Evolutionary conservation across 2,329 filamentous ascomycete species (phyloP).

Genomic region (Myriosclerotinia curreyana): DNA sequence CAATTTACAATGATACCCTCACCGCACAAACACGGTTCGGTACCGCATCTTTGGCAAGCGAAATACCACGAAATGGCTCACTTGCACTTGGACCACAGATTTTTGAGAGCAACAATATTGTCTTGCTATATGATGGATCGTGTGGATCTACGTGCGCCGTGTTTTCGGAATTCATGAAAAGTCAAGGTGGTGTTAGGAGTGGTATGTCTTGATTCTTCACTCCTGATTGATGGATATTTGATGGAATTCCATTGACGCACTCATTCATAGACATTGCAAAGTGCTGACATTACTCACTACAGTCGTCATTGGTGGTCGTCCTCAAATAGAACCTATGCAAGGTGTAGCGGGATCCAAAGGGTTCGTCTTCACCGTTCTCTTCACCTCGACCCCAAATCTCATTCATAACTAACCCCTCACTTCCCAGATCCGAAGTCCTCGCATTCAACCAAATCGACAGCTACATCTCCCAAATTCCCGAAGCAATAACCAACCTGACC

Average conservation of each 20-base stretch:
- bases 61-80: constrained; percentile 28
- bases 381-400: constrained; percentile 23
- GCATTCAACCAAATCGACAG: neutral
- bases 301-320: constrained; percentile 57
- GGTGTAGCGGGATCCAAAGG: constrained; percentile 62
- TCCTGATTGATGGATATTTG: neutral
- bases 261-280: neutral
- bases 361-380: constrained; percentile 24
- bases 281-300: constrained; percentile 27
- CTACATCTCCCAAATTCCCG: neutral
- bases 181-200: constrained; percentile 47
- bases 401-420: constrained; percentile 22
- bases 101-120: constrained; percentile 43
- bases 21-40: neutral
- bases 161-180: constrained; percentile 54
- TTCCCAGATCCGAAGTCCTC: constrained; percentile 2
- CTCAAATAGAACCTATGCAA: constrained; percentile 54
- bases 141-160: constrained; percentile 60
- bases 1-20: constrained; percentile 35
- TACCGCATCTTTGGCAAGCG: constrained; percentile 13
- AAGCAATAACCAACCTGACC: neutral
- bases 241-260: neutral
- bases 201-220: constrained; percentile 30
- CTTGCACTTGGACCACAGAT: constrained; percentile 43
- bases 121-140: constrained; percentile 46